Evolutionary conservation across 2,329 filamentous ascomycete species (phyloP), one percentile per base, ranked within the genome.

Genomic region (Ophiostoma tasmaniense): DNA sequence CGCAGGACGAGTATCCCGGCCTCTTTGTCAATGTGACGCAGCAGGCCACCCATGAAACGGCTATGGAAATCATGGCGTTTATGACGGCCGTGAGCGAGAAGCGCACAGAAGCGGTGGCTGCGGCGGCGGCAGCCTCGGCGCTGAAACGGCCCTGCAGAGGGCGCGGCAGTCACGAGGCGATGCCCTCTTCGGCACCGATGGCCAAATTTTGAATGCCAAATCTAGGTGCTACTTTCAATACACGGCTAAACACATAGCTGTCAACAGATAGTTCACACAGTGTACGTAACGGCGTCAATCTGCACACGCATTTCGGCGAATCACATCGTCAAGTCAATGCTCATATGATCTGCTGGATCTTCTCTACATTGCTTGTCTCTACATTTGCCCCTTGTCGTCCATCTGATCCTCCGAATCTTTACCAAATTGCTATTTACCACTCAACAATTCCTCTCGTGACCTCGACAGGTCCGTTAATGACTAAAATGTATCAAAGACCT

Each of bases 11-110:
- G 66, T 66, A 69, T 42, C 61, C 59, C 0, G 70, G 70, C 0
- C 39, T 77, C 35, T 73, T 67, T 28, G 70, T 77, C 55, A 72
- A 76, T 67, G 73, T 75, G 35, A 75, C 75, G n/a, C 65, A 65
- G 11, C 73, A 70, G 70, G 61, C 64, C 3, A 69, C 70, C 20
- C 73, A 73, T 55, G 74, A 75, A 55, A 73, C 74, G 39, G 75
- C 75, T 20, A 69, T 77, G 66, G 70, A 74, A 68, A 75, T 77
- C 33, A 67, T 77, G 17, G 72, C 72, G 22, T 75, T 75, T 45
- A 71, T 75, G 37, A 73, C 72, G 30, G 70, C 70, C 11, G 28
- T 73, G 37, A 3, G 14, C 2, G 69, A 68, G 52, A 71, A 74
- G 30, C 73, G 71, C 59, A 69, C 70, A 20, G 73, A 72, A 68